Percentiles rank a stretch among this genome's conserved stretches.
These are phyloP conservation scores for Rhynchospora breviuscula DNA, from an alignment of 176 grass and related monocot genomes.

Conservation along the genomic window DNA sequence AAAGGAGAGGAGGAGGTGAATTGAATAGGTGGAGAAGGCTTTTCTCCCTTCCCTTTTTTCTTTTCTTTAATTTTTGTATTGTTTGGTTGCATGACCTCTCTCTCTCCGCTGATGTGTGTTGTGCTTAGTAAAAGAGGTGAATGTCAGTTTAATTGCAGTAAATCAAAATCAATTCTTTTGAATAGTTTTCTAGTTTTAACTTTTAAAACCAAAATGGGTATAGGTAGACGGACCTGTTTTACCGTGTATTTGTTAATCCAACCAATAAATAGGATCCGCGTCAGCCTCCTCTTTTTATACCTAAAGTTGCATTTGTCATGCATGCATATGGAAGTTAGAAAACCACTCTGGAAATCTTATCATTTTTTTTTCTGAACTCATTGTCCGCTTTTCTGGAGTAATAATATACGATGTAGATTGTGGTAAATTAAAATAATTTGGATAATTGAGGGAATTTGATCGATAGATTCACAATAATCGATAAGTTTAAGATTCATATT, in stretches of 20 bases:
- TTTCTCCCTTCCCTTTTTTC: constrained; percentile 17
- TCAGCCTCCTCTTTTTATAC: neutral
- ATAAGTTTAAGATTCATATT: no score
- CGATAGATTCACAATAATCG: no score
- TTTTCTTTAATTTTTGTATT: constrained; percentile 19
- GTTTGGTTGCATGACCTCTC: constrained; percentile 17
- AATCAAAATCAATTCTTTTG: neutral
- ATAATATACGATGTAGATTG: no score
- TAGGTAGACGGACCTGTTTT: neutral
- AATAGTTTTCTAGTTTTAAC: neutral
- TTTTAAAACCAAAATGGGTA: neutral
- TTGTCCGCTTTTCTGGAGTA: no score
- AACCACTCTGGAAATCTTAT: neutral
- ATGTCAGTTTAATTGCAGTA: neutral
- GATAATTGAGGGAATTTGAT: no score
- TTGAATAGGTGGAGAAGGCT: constrained; percentile 34
- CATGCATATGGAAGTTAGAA: neutral
- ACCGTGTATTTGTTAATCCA: neutral
- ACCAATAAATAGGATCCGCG: neutral
- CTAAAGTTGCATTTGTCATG: neutral
- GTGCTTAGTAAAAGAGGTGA: constrained; percentile 8
- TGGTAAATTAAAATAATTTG: no score
- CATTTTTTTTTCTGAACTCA: no score
- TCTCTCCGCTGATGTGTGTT: constrained; percentile 1
- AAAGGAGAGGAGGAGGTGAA: constrained; percentile 33